phyloP scores from a whole-genome alignment of 108 stramenopile genomes.

The Skeletonema tropicum region DNA sequence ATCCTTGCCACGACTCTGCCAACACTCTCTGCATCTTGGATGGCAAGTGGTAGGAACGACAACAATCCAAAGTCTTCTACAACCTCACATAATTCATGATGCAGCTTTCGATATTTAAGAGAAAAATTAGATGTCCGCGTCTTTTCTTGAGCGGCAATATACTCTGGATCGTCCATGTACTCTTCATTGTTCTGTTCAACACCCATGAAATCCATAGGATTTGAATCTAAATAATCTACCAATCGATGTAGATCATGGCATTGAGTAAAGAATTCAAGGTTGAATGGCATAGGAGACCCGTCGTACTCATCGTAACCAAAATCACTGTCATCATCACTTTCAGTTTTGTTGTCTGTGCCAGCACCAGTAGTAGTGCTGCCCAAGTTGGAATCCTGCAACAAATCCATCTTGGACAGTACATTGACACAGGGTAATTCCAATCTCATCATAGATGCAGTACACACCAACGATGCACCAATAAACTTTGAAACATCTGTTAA shows the following conservation, averaged over 20 bases:
- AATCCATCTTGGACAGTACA: conserved; percentile 95
- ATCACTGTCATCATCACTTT: conserved; percentile 23
- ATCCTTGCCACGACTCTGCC: conserved; percentile 80
- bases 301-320: conserved; percentile 29
- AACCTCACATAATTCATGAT: conserved; percentile 73
- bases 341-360: conserved; percentile 12
- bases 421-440: conserved; percentile 95
- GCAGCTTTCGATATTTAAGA: conserved; percentile 65
- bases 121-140: conserved; percentile 64
- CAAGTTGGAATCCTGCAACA: conserved; percentile 51
- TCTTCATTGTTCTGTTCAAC: conserved; percentile 21
- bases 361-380: neutral
- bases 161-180: conserved; percentile 76
- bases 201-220: conserved; percentile 46
- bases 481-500: conserved; percentile 83
- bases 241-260: conserved; percentile 79
- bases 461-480: conserved; percentile 91
- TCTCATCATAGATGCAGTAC: conserved; percentile 94
- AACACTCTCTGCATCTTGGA: conserved; percentile 79
- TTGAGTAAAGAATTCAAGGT: conserved; percentile 82
- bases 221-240: conserved; percentile 72
- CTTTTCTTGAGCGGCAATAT: conserved; percentile 59
- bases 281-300: conserved; percentile 61
- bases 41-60: conserved; percentile 73
- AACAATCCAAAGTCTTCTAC: conserved; percentile 85